phyloP scores from a whole-genome alignment of 805 yeast genomes.

The Candida ovalis region DNA sequence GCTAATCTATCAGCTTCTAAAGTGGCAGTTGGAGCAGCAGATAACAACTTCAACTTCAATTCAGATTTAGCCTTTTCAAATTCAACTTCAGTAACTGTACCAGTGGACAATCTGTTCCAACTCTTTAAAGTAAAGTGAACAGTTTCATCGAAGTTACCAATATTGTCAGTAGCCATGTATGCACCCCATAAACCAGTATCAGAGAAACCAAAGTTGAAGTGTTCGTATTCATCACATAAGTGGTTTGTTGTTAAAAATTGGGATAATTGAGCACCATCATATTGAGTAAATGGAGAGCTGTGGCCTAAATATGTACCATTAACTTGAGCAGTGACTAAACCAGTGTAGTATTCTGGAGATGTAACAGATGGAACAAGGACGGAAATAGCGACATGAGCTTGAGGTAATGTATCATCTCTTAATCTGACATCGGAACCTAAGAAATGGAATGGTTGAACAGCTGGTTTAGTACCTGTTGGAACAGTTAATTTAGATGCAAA shows the following conservation, averaged over 20 bases:
- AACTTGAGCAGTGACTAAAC: slow-evolving; percentile 68
- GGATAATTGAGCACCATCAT: slow-evolving; percentile 67
- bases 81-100: slow-evolving; percentile 70
- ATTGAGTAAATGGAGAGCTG: slow-evolving; percentile 51
- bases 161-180: slow-evolving; percentile 59
- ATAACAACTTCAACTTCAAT: slow-evolving; percentile 60
- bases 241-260: slow-evolving; percentile 68
- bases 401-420: slow-evolving; percentile 84
- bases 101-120: slow-evolving; percentile 79
- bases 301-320: slow-evolving; percentile 52
- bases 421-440: slow-evolving; percentile 84
- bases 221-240: slow-evolving; percentile 66
- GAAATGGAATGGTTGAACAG: slow-evolving; percentile 54
- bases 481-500: slow-evolving; percentile 52
- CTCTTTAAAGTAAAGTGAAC: slow-evolving; percentile 78
- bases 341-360: slow-evolving; percentile 64
- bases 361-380: slow-evolving; percentile 64
- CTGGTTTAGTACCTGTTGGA: slow-evolving; percentile 48
- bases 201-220: slow-evolving; percentile 69
- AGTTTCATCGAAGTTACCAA: slow-evolving; percentile 64
- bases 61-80: slow-evolving; percentile 72
- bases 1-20: slow-evolving; percentile 54
- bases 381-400: slow-evolving; percentile 74
- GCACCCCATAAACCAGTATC: slow-evolving; percentile 86
- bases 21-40: slow-evolving; percentile 41